A percentile compares a stretch with the other conserved stretches of the same genome.
Conservation (phyloP, 805 yeast genomes). For the Cyberlindnera petersonii region DNA sequence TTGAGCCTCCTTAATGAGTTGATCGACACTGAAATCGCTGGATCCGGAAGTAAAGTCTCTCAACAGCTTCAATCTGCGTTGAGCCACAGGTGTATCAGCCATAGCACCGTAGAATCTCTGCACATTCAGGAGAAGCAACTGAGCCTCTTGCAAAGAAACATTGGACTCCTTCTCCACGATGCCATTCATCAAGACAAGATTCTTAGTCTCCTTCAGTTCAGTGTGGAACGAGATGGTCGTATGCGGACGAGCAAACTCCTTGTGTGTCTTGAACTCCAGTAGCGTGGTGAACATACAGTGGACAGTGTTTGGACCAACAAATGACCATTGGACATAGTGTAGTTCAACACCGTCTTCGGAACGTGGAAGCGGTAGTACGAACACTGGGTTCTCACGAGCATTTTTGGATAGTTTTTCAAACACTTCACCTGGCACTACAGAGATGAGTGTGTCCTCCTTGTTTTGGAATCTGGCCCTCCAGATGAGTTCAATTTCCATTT, state of each 20-base stretch:
- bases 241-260: constrained; percentile 92
- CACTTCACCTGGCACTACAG: constrained; percentile 54
- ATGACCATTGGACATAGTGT: constrained; percentile 92
- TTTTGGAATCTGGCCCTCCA: constrained; percentile 86
- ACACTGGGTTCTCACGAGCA: constrained; percentile 74
- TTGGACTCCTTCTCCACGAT: constrained; percentile 67
- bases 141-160: constrained; percentile 71
- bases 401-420: constrained; percentile 58
- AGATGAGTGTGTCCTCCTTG: constrained; percentile 58
- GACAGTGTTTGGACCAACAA: constrained; percentile 76
- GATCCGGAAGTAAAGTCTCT: constrained; percentile 69
- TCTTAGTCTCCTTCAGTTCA: constrained; percentile 59
- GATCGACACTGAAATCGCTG: constrained; percentile 59
- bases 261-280: constrained; percentile 86
- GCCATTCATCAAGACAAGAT: constrained; percentile 81
- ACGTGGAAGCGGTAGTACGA: constrained; percentile 87
- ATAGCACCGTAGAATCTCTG: constrained; percentile 82
- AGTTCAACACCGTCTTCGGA: constrained; percentile 59
- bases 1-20: constrained; percentile 68
- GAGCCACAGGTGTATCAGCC: constrained; percentile 38
- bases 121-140: constrained; percentile 65
- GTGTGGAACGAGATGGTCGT: constrained; percentile 86
- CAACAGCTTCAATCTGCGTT: constrained; percentile 54
- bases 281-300: constrained; percentile 90
- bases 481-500: constrained; percentile 65